Evolutionary conservation across 805 yeast genomes (phyloP), one percentile per base, ranked within the genome.

Genomic region (Kodamaea restingae): DNA sequence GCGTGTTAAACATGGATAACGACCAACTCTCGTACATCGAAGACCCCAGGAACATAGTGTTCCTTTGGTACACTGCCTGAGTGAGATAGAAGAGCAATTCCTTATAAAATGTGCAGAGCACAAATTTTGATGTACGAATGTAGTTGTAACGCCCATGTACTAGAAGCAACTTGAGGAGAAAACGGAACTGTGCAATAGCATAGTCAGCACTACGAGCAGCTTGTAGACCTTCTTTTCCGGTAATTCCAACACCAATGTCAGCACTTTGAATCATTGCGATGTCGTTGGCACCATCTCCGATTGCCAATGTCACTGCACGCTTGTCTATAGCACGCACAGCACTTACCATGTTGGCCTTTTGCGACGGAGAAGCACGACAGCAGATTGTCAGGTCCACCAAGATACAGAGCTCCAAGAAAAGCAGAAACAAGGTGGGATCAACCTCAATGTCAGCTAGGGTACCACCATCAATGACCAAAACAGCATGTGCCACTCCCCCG

Each of bases 181-280:
- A 93, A 43, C 96, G 70, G 64, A 93, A 93, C 58, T 93, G 98
- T 0, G 95, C 99, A 56, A 93, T 84, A 1, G 98, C 82, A 55
- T 87, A 93, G 61, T 93, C 99, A 0, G 97, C 81, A 0, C 96
- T 75, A 51, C 98, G 71, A 0, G 98, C 96, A 0, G 98, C 98
- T 55, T 93, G 98, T 31, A 93, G 66, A 1, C 98, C 98, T 63
- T 93, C 98, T 50, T 84, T 85, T 26, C 98, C 99, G 1, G 98
- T 90, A 38, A 93, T 93, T 20, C 98, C 98, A 46, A 93, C 78
- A 20, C 99, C 99, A 40, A 93, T 88, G 61, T 93, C 98, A 0
- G 99, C 99, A 54, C 95, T 84, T 65, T 93, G 97, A 45, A 93
- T 93, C 99, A 93, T 93, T 1, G 99, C 98, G 56, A 93, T 90